Evolutionary conservation across 495 filamentous ascomycete genomes (phyloP), one percentile per base, ranked within the genome.

Genomic region (Neurospora pannonica): DNA sequence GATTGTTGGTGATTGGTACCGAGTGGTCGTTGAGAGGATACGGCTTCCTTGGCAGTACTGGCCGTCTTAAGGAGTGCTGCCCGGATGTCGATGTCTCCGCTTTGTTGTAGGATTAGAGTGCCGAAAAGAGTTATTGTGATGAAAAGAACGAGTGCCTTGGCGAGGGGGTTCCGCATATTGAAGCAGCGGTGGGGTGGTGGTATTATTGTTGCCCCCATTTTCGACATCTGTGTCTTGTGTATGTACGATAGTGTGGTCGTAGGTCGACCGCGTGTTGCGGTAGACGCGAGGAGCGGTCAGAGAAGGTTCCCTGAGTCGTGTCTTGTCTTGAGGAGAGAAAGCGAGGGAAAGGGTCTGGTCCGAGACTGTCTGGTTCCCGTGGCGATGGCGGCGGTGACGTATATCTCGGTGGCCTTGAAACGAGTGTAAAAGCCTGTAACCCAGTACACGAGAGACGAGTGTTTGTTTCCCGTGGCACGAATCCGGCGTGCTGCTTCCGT

Each of bases 111-210:
- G 5, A 83, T 76, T 8, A 86, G 24, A 1, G 74, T 76, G 28
- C 82, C 74, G 31, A 86, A 70, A 28, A 82, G 31, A 7, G 85
- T 73, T 48, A 86, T 78, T 67, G 74, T 76, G 24, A 81, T 70
- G 5, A 81, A 79, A 72, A 85, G 79, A 19, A 82, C 73, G 17
- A 85, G 74, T 15, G 81, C 84, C 76, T 79, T 79, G 38, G 78
- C 79, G 60, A 86, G 80, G 10, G 84, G 83, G 75, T 85, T 85
- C 38, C 84, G 80, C 81, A 84, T 83, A 71, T 76, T 82, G 76
- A 86, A 81, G 73, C 83, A 82, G 42, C 81, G 82, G 74, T 85
- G 82, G 75, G 80, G 73, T 28, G 77, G 74, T 38, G 81, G 72
- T 75, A 84, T 77, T 76, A 75, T 77, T 19, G 79, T 77, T 19